Conservation (phyloP, 1,284 basidiomycete species). For the Porogramme epimiltina region DNA sequence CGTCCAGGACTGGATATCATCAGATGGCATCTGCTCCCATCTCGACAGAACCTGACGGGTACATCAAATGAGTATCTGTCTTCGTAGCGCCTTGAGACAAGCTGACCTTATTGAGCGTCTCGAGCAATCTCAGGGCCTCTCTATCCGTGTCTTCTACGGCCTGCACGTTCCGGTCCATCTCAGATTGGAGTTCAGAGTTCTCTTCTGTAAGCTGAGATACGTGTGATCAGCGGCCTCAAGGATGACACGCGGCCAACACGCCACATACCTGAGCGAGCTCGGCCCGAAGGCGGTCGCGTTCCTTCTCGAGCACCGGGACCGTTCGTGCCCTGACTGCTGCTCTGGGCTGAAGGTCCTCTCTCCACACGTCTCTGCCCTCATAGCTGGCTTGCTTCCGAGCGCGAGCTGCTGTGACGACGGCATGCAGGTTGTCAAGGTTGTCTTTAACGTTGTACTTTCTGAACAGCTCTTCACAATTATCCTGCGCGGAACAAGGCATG, state of each 20-base stretch:
- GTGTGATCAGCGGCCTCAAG: not conserved
- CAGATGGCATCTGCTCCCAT: slow-evolving; percentile 59
- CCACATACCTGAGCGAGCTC: slow-evolving; percentile 48
- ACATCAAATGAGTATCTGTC: slow-evolving; percentile 1
- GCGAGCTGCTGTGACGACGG: slow-evolving; percentile 69
- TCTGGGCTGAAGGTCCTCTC: slow-evolving; percentile 57
- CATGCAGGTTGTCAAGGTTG: slow-evolving; percentile 69
- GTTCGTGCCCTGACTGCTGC: slow-evolving; percentile 63
- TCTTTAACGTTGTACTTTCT: slow-evolving; percentile 64
- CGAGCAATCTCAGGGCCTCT: slow-evolving; percentile 46
- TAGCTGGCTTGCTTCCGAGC: slow-evolving; percentile 53
- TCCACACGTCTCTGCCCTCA: slow-evolving; percentile 59
- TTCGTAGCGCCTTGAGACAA: not conserved
- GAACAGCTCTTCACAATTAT: slow-evolving; percentile 56
- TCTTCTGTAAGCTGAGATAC: slow-evolving; percentile 53
- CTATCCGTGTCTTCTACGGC: slow-evolving; percentile 49
- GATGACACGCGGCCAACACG: slow-evolving; percentile 16
- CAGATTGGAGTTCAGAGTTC: slow-evolving; percentile 48
- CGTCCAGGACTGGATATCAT: slow-evolving; percentile 65
- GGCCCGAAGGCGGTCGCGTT: slow-evolving; percentile 51
- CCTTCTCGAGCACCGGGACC: slow-evolving; percentile 57
- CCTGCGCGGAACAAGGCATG: slow-evolving; percentile 16
- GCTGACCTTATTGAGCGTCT: slow-evolving; percentile 57
- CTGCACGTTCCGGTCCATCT: slow-evolving; percentile 50
- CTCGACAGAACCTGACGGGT: slow-evolving; percentile 46